Percentiles rank a stretch among this genome's conserved stretches.
Evolutionary conservation across 129 eudicot species (phyloP).

Genomic region (Artemisia tridentata): DNA sequence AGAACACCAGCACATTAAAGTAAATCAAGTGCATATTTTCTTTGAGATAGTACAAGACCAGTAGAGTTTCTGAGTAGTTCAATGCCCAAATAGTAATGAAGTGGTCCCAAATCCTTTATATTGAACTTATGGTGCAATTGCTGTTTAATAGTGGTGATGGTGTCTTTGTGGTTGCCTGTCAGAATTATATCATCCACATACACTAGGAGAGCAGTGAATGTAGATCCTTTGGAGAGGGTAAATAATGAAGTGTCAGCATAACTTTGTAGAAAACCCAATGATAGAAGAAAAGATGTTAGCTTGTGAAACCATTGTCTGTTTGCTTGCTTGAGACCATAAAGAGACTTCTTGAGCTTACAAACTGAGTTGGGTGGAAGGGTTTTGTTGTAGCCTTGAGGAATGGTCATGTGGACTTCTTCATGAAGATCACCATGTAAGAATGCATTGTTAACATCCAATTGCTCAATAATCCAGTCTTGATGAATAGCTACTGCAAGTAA

Average conservation of each 20-base stretch:
- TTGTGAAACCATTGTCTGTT: neutral
- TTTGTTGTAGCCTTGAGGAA: too few species aligned
- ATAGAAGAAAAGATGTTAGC: too few species aligned
- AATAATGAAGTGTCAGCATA: neutral
- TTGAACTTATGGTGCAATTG: neutral
- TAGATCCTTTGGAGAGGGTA: neutral
- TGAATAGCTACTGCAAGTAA: too few species aligned
- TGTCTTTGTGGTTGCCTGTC: neutral
- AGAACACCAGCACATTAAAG: neutral
- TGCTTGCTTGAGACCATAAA: neutral
- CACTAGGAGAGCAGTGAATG: neutral
- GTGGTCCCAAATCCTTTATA: neutral
- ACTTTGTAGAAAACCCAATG: neutral
- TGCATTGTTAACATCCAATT: too few species aligned
- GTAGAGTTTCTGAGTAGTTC: neutral
- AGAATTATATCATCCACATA: neutral
- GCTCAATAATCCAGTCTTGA: too few species aligned
- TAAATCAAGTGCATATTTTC: too few species aligned
- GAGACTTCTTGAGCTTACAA: neutral
- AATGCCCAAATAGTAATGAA: neutral
- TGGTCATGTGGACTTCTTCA: too few species aligned
- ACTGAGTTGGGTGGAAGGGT: too few species aligned
- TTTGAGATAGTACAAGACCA: neutral
- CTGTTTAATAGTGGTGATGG: neutral
- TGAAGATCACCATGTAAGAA: too few species aligned